A percentile compares a stretch with the other conserved stretches of the same genome.
Evolutionary conservation across 345 rosid species (phyloP).

Genomic region (Euphorbia tirucalli): DNA sequence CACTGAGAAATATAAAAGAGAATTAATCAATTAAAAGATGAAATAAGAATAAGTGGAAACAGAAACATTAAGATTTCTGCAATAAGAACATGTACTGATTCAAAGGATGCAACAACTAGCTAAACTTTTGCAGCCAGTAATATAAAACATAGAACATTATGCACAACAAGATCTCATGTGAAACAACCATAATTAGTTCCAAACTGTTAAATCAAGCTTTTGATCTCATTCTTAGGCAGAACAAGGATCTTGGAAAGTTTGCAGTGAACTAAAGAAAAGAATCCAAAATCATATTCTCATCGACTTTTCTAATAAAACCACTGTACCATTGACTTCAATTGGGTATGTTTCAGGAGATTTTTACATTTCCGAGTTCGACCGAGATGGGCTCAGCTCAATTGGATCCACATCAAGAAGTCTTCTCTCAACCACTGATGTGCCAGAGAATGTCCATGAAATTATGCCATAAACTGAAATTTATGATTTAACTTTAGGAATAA

Average conservation of each 20-base stretch:
- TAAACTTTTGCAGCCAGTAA: background rate
- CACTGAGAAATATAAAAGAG: conserved; percentile 36
- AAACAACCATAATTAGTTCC: conserved; percentile 5
- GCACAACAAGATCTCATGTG: background rate
- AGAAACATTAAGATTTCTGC: background rate
- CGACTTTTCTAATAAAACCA: background rate
- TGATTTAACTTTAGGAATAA: background rate
- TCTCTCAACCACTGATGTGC: background rate
- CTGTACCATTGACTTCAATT: background rate
- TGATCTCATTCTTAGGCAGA: background rate
- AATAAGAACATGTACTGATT: background rate
- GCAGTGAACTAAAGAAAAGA: background rate
- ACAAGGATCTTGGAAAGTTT: background rate
- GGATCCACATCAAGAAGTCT: background rate
- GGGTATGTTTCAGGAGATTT: background rate
- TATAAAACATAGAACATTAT: background rate
- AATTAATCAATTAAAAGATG: background rate
- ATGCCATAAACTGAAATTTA: background rate
- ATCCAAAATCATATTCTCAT: background rate
- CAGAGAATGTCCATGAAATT: background rate
- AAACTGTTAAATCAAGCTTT: background rate
- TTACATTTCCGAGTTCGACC: too few species aligned
- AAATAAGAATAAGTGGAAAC: conserved; percentile 4
- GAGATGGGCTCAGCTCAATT: too few species aligned
- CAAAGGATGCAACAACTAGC: background rate